These are phyloP conservation scores for Aspergillus sp. DNA, from an alignment of 2,329 filamentous ascomycete genomes.

Conservation along the genomic window DNA sequence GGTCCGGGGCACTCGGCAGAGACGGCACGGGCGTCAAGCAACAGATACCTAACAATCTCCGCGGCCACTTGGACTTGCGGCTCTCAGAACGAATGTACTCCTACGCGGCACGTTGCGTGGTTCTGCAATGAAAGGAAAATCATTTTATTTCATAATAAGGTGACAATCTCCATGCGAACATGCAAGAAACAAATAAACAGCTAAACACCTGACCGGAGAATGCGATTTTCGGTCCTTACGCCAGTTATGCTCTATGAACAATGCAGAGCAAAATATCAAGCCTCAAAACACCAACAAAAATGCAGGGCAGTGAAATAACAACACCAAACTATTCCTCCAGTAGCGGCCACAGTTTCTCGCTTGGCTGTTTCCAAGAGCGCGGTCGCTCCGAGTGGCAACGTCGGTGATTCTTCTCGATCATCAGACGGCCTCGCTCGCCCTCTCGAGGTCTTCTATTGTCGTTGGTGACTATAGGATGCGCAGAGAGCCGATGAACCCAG, in stretches of 20 bases:
- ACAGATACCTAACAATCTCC: too few relatives aligned
- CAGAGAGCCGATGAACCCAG: conserved; percentile 20
- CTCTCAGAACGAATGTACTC: too few relatives aligned
- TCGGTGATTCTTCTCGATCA: conserved; percentile 30
- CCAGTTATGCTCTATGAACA: conserved; percentile 2
- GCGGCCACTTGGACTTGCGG: too few relatives aligned
- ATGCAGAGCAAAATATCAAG: neutral
- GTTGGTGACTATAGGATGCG: conserved; percentile 3
- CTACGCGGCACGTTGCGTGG: too few relatives aligned
- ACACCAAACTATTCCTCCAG: conserved; percentile 26
- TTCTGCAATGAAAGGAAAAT: neutral
- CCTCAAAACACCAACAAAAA: neutral
- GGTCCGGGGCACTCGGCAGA: too few relatives aligned
- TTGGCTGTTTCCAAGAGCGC: conserved; percentile 37
- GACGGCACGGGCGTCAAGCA: too few relatives aligned
- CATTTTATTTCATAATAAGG: neutral
- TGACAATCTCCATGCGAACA: neutral
- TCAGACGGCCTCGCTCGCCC: conserved; percentile 5
- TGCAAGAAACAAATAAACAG: neutral
- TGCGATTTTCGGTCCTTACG: conserved; percentile 1
- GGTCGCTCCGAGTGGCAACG: conserved; percentile 41
- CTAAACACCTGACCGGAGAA: neutral
- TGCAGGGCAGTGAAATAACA: neutral
- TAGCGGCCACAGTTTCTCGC: conserved; percentile 36
- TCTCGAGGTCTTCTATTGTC: conserved; percentile 4